Percentiles rank a stretch among this genome's conserved stretches.
phyloP scores from a whole-genome alignment of 2,329 filamentous ascomycete species.

The Fusarium caatingaense region DNA sequence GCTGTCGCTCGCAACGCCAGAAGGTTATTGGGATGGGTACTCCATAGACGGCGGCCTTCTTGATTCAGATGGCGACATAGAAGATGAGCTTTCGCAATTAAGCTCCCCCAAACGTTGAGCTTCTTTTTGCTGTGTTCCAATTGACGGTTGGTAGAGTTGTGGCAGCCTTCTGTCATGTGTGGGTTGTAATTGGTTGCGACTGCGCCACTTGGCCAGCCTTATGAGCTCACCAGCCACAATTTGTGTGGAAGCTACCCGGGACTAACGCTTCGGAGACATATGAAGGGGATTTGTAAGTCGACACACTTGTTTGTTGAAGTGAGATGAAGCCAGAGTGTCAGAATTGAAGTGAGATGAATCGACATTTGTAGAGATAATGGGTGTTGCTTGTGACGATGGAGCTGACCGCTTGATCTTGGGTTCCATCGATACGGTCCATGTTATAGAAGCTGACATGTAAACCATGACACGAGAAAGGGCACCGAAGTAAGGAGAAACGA shows the following conservation, averaged over 20 bases:
- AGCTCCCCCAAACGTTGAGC: neutral
- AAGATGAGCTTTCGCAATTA: slow-evolving; percentile 24
- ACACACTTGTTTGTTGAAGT: neutral
- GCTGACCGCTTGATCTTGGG: neutral
- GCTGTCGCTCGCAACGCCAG: neutral
- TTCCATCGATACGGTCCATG: too few relatives aligned
- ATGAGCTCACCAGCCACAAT: slow-evolving; percentile 1
- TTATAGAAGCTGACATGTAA: too few relatives aligned
- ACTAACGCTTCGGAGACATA: slow-evolving; percentile 26
- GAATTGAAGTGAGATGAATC: neutral
- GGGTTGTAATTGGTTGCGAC: neutral
- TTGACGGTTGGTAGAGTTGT: too few relatives aligned
- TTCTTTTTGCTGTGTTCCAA: neutral
- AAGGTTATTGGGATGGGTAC: too few relatives aligned
- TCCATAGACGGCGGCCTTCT: too few relatives aligned
- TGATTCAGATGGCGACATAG: slow-evolving; percentile 28
- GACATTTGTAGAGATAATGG: too few relatives aligned
- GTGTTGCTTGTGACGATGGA: fast-evolving
- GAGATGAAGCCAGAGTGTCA: neutral
- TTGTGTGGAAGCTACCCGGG: slow-evolving; percentile 4
- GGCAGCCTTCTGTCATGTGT: slow-evolving; percentile 11
- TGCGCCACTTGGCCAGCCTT: slow-evolving; percentile 23
- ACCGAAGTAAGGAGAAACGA: too few relatives aligned
- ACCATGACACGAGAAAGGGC: too few relatives aligned
- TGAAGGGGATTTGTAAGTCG: slow-evolving; percentile 16